These are phyloP conservation scores for Populus pruinosa DNA, from an alignment of 345 rosid species.

Conservation along the genomic window DNA sequence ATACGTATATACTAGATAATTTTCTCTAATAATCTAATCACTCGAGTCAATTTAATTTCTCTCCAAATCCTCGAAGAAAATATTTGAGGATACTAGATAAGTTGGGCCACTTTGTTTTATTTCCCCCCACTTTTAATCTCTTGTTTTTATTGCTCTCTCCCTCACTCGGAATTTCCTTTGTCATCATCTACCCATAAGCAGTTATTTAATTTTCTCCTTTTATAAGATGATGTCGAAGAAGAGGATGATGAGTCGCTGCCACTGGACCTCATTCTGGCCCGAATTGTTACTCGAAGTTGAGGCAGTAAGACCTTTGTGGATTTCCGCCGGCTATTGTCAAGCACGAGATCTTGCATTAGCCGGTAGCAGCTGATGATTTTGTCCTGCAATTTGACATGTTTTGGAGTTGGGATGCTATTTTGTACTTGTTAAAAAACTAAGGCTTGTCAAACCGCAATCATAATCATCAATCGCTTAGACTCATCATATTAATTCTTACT, in stretches of 20 bases:
- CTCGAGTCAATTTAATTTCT: constrained; percentile 32
- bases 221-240: constrained; percentile 46
- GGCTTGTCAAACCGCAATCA: neutral
- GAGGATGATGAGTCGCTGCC: constrained; percentile 50
- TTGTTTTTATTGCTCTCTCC: constrained; percentile 11
- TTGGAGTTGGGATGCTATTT: constrained; percentile 4
- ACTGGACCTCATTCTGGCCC: constrained; percentile 53
- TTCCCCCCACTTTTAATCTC: neutral
- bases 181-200: constrained; percentile 63
- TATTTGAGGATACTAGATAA: constrained; percentile 42
- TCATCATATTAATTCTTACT: constrained; percentile 36
- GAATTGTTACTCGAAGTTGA: constrained; percentile 61
- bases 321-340: constrained; percentile 43
- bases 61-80: constrained; percentile 39
- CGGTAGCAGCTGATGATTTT: constrained; percentile 72
- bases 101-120: constrained; percentile 24
- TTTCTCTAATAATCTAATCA: constrained; percentile 19
- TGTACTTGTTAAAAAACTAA: neutral
- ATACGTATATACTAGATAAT: constrained; percentile 22
- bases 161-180: constrained; percentile 52
- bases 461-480: neutral
- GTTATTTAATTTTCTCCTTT: constrained; percentile 68
- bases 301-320: constrained; percentile 49
- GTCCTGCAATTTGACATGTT: constrained; percentile 47
- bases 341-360: constrained; percentile 65